Conservation (phyloP, 176 grass and related monocot genomes). For the Sorghum bicolor region DNA sequence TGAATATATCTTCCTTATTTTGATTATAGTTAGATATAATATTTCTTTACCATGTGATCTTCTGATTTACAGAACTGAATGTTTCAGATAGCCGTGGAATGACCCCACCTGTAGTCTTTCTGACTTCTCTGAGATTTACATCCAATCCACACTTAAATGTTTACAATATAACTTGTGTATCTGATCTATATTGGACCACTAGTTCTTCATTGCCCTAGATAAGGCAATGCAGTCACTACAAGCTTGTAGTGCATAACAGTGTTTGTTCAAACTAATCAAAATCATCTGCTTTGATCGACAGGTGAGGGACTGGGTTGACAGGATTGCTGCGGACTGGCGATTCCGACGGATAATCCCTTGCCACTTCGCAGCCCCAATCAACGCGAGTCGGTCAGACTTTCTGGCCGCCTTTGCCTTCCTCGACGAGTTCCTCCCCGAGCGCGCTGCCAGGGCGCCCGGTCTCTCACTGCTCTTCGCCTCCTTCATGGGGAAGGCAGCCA, state of each 20-base stretch:
- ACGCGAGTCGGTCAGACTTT: slow-evolving; percentile 62
- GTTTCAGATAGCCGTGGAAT: background rate
- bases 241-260: background rate
- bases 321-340: slow-evolving; percentile 58
- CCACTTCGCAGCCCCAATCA: slow-evolving; percentile 69
- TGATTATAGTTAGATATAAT: no score
- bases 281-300: slow-evolving; percentile 12
- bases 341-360: slow-evolving; percentile 65
- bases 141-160: background rate
- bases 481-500: slow-evolving; percentile 67
- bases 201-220: background rate
- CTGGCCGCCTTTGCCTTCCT: slow-evolving; percentile 80
- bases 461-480: slow-evolving; percentile 69
- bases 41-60: background rate
- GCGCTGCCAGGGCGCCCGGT: slow-evolving; percentile 17
- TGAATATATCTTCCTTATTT: background rate
- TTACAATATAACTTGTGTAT: background rate
- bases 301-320: slow-evolving; percentile 81
- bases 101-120: background rate
- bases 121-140: background rate
- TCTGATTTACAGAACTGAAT: background rate
- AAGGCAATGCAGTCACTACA: background rate
- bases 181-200: background rate
- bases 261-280: background rate
- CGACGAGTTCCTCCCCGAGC: slow-evolving; percentile 70